Evolutionary conservation across 352 stramenopile species (phyloP).

Genomic region (Phytophthora rubi): DNA sequence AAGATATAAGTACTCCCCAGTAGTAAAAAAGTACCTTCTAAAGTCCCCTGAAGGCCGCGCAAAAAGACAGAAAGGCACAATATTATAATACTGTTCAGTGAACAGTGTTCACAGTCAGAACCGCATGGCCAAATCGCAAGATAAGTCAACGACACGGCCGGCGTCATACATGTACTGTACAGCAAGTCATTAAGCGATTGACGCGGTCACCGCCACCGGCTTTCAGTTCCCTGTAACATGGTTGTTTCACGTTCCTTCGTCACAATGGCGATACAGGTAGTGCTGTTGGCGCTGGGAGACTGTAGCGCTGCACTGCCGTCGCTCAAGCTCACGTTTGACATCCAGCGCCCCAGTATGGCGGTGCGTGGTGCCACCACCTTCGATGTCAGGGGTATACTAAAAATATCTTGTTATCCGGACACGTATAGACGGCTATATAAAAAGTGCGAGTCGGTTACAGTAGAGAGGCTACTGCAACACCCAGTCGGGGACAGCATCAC

Average conservation of each 20-base stretch:
- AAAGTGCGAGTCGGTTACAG: no score
- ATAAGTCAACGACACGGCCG: slow-evolving; percentile 10
- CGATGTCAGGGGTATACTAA: not conserved
- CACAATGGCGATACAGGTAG: not conserved
- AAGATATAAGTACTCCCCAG: no score
- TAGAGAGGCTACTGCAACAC: no score
- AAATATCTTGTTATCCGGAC: no score
- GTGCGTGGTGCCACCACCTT: slow-evolving; percentile 44
- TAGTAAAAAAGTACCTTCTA: no score
- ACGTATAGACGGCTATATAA: no score
- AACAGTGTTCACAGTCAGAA: not conserved
- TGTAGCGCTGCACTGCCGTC: slow-evolving; percentile 18
- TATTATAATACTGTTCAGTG: no score
- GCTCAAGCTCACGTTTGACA: slow-evolving; percentile 35
- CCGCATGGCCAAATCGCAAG: slow-evolving; percentile 11
- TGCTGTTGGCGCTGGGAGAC: not conserved
- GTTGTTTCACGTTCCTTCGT: slow-evolving; percentile 2
- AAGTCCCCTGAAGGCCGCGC: no score
- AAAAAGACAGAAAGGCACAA: no score
- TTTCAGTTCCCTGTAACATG: slow-evolving; percentile 2
- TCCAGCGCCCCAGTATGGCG: slow-evolving; percentile 51
- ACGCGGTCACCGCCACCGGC: not conserved
- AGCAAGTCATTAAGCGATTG: slow-evolving; percentile 13
- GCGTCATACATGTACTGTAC: not conserved
- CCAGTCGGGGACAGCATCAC: no score